Conservation (phyloP, 2,329 filamentous ascomycete genomes). For the Botrytis tulipae region DNA sequence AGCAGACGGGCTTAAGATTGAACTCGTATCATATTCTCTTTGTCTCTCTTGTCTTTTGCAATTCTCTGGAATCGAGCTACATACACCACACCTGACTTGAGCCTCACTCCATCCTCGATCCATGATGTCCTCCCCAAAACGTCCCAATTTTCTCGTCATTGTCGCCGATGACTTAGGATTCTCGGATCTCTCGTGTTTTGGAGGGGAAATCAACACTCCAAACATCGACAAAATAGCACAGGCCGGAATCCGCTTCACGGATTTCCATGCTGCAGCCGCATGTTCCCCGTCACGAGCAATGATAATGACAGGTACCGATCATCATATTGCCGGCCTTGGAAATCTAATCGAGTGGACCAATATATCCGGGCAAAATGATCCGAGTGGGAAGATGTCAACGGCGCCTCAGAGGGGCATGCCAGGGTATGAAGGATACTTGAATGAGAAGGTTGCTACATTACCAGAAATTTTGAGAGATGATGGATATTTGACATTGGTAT, state of each 20-base stretch:
- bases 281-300: constrained; percentile 46
- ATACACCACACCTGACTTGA: neutral
- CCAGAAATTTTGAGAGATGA: constrained; percentile 51
- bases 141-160: constrained; percentile 47
- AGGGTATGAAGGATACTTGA: constrained; percentile 56
- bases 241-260: constrained; percentile 54
- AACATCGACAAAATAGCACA: constrained; percentile 53
- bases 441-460: constrained; percentile 50
- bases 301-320: constrained; percentile 58
- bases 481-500: constrained; percentile 52
- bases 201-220: constrained; percentile 58
- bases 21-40: neutral
- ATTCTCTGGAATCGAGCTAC: neutral
- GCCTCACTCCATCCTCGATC: neutral
- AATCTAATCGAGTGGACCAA: constrained; percentile 37
- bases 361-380: constrained; percentile 27
- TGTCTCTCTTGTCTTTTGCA: neutral
- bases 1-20: neutral
- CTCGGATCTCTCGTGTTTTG: constrained; percentile 50
- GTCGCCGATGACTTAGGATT: constrained; percentile 39
- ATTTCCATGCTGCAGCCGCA: constrained; percentile 58
- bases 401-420: constrained; percentile 45
- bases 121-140: constrained; percentile 6
- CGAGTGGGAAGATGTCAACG: constrained; percentile 38
- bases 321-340: constrained; percentile 48